These are phyloP conservation scores for Beauveria asiatica DNA, from an alignment of 2,329 filamentous ascomycete genomes.

Conservation along the genomic window DNA sequence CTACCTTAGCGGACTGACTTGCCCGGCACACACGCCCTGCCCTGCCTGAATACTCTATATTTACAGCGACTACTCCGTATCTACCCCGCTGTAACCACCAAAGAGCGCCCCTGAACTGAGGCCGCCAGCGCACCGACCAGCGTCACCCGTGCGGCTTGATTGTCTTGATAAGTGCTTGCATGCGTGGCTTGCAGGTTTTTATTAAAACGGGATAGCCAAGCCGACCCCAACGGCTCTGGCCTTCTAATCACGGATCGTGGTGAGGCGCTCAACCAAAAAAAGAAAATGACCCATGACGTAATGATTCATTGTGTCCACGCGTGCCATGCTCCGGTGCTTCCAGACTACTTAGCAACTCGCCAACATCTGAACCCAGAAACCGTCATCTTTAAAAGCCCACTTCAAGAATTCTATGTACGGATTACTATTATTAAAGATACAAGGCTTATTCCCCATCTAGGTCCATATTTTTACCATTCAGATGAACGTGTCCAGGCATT, in stretches of 20 bases:
- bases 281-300: constrained; percentile 1
- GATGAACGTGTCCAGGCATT: neutral
- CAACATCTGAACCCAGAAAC: neutral
- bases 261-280: neutral
- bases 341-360: neutral
- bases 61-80: neutral
- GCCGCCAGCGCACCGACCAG: constrained; percentile 1
- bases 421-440: too few species aligned
- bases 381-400: too few species aligned
- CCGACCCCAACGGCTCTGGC: neutral
- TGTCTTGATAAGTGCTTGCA: constrained; percentile 1
- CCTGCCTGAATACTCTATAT: neutral
- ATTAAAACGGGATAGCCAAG: neutral
- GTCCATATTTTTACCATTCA: neutral
- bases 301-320: neutral
- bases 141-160: neutral
- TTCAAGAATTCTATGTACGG: too few species aligned
- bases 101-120: neutral
- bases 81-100: neutral
- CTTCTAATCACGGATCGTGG: neutral
- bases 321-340: neutral
- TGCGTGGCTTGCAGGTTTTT: neutral
- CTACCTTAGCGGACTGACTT: neutral
- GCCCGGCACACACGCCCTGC: too few species aligned
- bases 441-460: neutral